Conservation (phyloP, 176 grass and related monocot species). For the Areca catechu region DNA sequence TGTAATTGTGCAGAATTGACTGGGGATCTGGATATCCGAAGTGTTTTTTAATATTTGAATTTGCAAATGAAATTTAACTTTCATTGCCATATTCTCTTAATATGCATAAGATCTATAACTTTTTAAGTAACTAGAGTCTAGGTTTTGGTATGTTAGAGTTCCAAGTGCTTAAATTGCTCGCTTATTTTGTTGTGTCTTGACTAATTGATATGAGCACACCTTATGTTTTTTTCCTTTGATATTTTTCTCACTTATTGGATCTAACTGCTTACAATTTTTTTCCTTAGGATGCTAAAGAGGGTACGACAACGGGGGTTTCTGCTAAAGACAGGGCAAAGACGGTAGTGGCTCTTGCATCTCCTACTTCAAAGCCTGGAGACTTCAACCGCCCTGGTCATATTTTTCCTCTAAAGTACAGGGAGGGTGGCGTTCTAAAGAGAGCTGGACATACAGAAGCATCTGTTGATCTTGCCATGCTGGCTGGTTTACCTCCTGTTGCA, state of each 20-base stretch:
- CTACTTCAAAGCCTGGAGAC: conserved; percentile 66
- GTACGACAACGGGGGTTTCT: conserved; percentile 88
- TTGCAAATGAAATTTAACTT: too few species aligned
- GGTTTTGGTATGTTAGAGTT: too few species aligned
- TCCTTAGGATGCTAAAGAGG: conserved; percentile 83
- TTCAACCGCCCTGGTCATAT: conserved; percentile 92
- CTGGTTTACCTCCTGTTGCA: conserved; percentile 63
- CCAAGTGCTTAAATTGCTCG: too few species aligned
- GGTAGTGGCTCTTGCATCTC: conserved; percentile 49
- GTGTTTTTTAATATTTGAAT: too few species aligned
- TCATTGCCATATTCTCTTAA: too few species aligned
- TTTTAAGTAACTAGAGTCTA: too few species aligned
- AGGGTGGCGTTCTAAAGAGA: conserved; percentile 93
- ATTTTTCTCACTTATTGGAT: neutral
- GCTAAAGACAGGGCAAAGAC: conserved; percentile 77
- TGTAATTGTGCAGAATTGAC: too few species aligned
- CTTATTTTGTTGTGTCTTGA: too few species aligned
- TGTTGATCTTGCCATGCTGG: conserved; percentile 80
- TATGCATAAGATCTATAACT: too few species aligned
- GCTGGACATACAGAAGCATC: conserved; percentile 97
- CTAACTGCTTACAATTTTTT: neutral
- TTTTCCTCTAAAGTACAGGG: conserved; percentile 91
- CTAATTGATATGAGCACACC: too few species aligned
- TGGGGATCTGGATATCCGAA: too few species aligned
- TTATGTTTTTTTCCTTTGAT: too few species aligned